Conservation (phyloP, 169 alveolate genomes). For the Perkinsus olseni region DNA sequence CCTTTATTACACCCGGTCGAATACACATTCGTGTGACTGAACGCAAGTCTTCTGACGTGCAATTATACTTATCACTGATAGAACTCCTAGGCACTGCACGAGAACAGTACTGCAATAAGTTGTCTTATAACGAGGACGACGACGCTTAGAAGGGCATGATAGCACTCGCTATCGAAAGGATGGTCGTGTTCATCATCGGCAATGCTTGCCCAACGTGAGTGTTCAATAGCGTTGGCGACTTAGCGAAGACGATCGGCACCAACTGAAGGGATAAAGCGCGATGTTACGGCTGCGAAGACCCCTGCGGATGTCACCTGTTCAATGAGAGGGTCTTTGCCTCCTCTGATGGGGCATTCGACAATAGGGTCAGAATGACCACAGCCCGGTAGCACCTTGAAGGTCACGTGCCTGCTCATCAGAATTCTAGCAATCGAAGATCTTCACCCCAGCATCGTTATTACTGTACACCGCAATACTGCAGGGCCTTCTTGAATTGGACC, state of each 20-base stretch:
- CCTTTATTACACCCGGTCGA: too few relatives aligned
- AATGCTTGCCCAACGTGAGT: neutral
- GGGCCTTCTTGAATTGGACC: neutral
- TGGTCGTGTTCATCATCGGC: neutral
- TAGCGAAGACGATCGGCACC: neutral
- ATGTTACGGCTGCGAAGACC: too few relatives aligned
- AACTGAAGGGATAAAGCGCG: too few relatives aligned
- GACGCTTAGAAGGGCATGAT: neutral
- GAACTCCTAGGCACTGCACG: too few relatives aligned
- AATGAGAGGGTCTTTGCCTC: neutral
- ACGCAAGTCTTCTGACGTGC: too few relatives aligned
- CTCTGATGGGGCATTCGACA: neutral
- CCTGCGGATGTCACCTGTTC: too few relatives aligned
- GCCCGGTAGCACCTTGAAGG: neutral
- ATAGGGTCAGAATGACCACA: neutral
- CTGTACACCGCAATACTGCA: neutral
- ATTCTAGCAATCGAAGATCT: neutral
- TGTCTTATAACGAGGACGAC: too few relatives aligned
- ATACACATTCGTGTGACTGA: too few relatives aligned
- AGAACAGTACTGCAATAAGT: too few relatives aligned
- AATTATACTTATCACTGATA: too few relatives aligned
- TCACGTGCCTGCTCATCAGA: neutral
- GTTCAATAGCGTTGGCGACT: neutral
- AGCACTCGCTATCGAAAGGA: neutral
- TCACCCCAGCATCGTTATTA: neutral